Base-by-base conservation (phyloP, 352 stramenopile genomes). In the Pseudoperonospora humuli region DNA sequence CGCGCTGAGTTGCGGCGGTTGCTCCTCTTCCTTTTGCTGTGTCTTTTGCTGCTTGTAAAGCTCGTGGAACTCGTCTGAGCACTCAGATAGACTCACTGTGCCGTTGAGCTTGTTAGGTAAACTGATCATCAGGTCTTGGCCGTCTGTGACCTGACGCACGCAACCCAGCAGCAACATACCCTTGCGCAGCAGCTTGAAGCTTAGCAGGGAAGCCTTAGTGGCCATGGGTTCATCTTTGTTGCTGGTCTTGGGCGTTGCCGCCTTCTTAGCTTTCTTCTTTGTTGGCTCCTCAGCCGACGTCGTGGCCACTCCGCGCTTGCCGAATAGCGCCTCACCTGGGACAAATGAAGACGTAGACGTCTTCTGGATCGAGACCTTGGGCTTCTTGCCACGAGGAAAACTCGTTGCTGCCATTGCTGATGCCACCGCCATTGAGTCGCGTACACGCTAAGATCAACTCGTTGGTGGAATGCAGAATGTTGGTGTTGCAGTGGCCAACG, bases 81-180 rank as follows among this genome's bases (percentile, higher is more conserved):
- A 75, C 51, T 94, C 75, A 34, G 70, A 57, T 7, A 80, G 43
- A 14, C 71, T 47, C 32, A 97, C 88, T 31, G 95, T 93, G 35
- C 92, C 94, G 38, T 84, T 97, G 44, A 97, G 77, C 39, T 96
- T 95, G 68, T 96, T 97, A 3, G 91, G 92, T 35, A 98, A 64
- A 28, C 67, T 88, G 24, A 98, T 53, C 18, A 97, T 59, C 26
- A 94, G 62, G 49, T 85, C 72, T 24, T 58, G 65, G 28, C 83
- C 67, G 42, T 96, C 72, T 43, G 75, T 83, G 10, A 97, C 63
- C 62, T 97, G 85, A 19, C 86, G 74, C 43, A 98, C 69, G 42
- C 83, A 83, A 17, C 85, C 91, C 14, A 98, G 61, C 13, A 98
- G 50, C 40, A 77, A 54, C 62, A 78, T 56, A 18, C 73, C 71